Percentiles rank a stretch among this genome's conserved stretches.
These are phyloP conservation scores for Saturnispora saitoi DNA, from an alignment of 805 yeast species.

Conservation along the genomic window DNA sequence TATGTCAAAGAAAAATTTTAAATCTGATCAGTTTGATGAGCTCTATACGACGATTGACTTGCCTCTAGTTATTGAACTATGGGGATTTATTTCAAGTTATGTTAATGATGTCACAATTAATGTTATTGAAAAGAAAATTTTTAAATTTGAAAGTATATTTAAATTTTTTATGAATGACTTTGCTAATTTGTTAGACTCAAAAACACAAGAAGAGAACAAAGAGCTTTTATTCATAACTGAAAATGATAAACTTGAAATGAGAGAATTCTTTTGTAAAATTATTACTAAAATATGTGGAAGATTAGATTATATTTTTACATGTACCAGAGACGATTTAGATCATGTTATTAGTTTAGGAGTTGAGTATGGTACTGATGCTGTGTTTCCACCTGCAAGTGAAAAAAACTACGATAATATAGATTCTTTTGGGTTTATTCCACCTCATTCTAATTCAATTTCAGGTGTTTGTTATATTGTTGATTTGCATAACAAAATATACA, in stretches of 20 bases:
- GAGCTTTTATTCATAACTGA: constrained; percentile 34
- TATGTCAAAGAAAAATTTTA: constrained; percentile 13
- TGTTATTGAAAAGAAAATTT: constrained; percentile 31
- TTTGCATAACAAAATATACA: constrained; percentile 35
- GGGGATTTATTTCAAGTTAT: constrained; percentile 43
- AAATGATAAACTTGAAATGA: constrained; percentile 35
- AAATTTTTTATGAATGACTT: constrained; percentile 44
- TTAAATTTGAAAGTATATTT: constrained; percentile 47
- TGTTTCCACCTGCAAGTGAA: constrained; percentile 4
- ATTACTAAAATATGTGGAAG: constrained; percentile 23
- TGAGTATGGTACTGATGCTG: constrained; percentile 6
- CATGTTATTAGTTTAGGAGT: constrained; percentile 14
- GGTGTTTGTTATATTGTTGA: constrained; percentile 43
- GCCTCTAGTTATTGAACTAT: constrained; percentile 49
- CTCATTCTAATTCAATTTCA: constrained; percentile 53
- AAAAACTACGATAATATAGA: constrained; percentile 12
- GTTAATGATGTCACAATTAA: constrained; percentile 28
- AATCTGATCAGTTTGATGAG: constrained; percentile 28
- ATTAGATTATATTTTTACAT: constrained; percentile 22
- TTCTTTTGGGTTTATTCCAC: constrained; percentile 52
- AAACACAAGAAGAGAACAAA: constrained; percentile 22
- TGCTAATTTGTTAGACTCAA: constrained; percentile 1
- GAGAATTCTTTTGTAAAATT: constrained; percentile 22
- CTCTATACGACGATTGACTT: constrained; percentile 32
- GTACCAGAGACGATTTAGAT: constrained; percentile 33